Evolutionary conservation across 2,329 filamentous ascomycete species (phyloP).

Genomic region (Magnaporthales sp.): DNA sequence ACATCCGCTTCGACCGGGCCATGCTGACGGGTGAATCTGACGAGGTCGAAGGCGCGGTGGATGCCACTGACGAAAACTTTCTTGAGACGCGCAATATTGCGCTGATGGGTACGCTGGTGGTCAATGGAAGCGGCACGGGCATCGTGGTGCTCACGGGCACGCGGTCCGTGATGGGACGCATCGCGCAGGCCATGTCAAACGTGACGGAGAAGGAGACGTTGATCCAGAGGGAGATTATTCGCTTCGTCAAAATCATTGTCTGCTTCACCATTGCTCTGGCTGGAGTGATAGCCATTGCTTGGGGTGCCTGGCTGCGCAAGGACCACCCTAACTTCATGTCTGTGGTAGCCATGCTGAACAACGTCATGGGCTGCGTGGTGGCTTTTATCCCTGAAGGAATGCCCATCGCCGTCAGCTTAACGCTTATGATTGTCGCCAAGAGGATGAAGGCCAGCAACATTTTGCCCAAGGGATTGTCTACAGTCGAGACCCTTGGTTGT

Average conservation of each 20-base stretch:
- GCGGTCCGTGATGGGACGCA: conserved; percentile 18
- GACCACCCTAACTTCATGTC: conserved; percentile 29
- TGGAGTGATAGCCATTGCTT: conserved; percentile 32
- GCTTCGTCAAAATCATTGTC: conserved; percentile 34
- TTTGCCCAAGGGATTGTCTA: conserved; percentile 60
- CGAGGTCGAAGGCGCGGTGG: conserved; percentile 29
- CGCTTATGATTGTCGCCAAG: conserved; percentile 65
- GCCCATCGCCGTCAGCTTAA: conserved; percentile 68
- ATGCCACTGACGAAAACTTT: conserved; percentile 30
- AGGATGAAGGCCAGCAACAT: conserved; percentile 74
- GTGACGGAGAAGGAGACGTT: neutral
- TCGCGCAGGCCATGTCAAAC: neutral
- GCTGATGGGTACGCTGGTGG: conserved; percentile 31
- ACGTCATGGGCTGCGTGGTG: conserved; percentile 39
- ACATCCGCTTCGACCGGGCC: conserved; percentile 68
- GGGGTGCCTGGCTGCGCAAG: conserved; percentile 29
- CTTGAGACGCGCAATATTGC: conserved; percentile 34
- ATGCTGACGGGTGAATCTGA: conserved; percentile 64
- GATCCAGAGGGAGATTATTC: conserved; percentile 19
- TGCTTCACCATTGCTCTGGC: conserved; percentile 27
- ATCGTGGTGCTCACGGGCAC: conserved; percentile 30
- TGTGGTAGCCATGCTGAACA: conserved; percentile 32
- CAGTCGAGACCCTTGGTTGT: conserved; percentile 76
- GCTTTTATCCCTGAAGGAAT: conserved; percentile 73
- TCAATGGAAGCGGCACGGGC: conserved; percentile 30